These are phyloP conservation scores for Aspergillus texensis DNA, from an alignment of 2,329 filamentous ascomycete genomes.

Conservation along the genomic window DNA sequence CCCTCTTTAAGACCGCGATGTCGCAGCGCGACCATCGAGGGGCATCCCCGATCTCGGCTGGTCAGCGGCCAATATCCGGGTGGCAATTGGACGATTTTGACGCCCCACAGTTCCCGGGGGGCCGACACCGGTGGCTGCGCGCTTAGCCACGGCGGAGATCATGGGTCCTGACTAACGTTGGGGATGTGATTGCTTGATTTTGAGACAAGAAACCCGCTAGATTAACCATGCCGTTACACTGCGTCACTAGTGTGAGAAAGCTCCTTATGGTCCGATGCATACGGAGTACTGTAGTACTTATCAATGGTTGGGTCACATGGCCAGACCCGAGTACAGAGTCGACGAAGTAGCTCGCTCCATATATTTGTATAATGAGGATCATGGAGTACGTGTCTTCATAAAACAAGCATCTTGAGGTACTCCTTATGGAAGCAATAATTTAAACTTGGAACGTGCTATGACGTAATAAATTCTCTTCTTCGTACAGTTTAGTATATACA, in stretches of 20 bases:
- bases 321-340: not conserved
- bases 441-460: not conserved
- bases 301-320: not conserved
- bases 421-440: not conserved
- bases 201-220: not conserved
- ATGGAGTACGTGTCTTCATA: no score
- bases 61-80: slow-evolving; percentile 34
- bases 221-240: not conserved
- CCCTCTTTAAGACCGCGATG: slow-evolving; percentile 32
- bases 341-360: no score
- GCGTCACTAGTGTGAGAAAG: not conserved
- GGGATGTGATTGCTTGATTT: slow-evolving; percentile 14
- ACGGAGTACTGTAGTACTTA: no score
- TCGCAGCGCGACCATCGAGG: slow-evolving; percentile 36
- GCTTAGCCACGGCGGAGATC: slow-evolving; percentile 17
- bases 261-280: not conserved
- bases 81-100: slow-evolving; percentile 28
- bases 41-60: slow-evolving; percentile 40
- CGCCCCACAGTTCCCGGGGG: slow-evolving; percentile 5
- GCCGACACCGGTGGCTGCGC: slow-evolving; percentile 15
- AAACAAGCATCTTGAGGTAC: not conserved
- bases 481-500: not conserved
- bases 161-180: slow-evolving; percentile 16
- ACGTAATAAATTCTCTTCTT: not conserved
- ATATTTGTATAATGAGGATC: no score